Conservation (phyloP, 2,329 filamentous ascomycete genomes). For the Colletotrichum plurivorum region DNA sequence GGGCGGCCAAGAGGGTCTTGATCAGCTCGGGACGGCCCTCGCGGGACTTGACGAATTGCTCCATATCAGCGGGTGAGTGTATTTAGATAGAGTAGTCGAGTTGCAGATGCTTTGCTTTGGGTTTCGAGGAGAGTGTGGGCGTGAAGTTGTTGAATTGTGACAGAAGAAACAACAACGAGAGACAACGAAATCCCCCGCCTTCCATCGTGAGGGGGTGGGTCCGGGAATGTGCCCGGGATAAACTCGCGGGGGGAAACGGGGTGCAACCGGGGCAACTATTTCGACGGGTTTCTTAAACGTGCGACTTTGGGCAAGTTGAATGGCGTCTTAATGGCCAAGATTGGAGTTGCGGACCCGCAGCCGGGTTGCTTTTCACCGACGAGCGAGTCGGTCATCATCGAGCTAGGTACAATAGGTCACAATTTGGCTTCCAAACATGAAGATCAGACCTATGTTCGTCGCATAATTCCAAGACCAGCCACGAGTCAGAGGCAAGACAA, state of each 20-base stretch:
- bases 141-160: not conserved
- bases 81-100: not conserved
- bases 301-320: no score
- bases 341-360: no score
- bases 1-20: constrained; percentile 26
- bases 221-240: not conserved
- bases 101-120: not conserved
- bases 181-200: not conserved
- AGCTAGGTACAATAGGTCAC: no score
- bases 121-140: not conserved
- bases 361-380: no score
- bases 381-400: no score
- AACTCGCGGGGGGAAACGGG: not conserved
- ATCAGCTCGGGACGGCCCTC: constrained; percentile 23
- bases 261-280: no score
- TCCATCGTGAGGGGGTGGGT: not conserved
- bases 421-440: no score
- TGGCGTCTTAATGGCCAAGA: no score
- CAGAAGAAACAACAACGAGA: not conserved
- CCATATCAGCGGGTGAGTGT: not conserved
- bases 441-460: no score
- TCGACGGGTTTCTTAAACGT: no score
- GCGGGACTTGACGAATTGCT: constrained; percentile 13
- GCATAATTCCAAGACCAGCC: no score
- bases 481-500: no score